A percentile compares a stretch with the other conserved stretches of the same genome.
phyloP scores from a whole-genome alignment of 1,139 yeast species.

The Debaryomyces coudertii region DNA sequence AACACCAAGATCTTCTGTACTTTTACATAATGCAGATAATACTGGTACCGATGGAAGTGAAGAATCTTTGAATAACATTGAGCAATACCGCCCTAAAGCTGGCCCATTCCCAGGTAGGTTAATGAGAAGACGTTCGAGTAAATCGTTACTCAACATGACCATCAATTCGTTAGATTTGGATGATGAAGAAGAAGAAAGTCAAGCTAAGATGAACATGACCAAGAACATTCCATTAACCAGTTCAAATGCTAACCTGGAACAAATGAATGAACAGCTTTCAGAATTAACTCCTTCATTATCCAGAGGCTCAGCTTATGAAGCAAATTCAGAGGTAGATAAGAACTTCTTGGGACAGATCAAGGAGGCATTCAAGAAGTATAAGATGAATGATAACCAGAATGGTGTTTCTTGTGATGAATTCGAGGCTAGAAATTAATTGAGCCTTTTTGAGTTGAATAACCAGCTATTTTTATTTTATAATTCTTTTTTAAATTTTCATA shows the following conservation, averaged over 20 bases:
- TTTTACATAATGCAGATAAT: conserved; percentile 26
- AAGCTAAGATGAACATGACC: conserved; percentile 2
- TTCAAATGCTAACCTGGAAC: not conserved
- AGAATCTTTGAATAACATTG: conserved; percentile 28
- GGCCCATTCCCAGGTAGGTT: conserved; percentile 60
- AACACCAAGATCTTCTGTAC: conserved; percentile 31
- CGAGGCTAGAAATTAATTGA: conserved; percentile 43
- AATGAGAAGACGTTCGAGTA: conserved; percentile 71
- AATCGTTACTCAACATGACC: conserved; percentile 67
- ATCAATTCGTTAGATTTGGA: conserved; percentile 67
- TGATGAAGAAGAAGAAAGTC: conserved; percentile 53
- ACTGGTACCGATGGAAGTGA: conserved; percentile 24
- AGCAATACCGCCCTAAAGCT: conserved; percentile 42
- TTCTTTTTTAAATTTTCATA: not conserved
- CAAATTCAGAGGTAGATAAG: conserved; percentile 37
- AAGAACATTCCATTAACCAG: conserved; percentile 5
- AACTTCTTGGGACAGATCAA: conserved; percentile 54
- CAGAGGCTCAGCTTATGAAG: conserved; percentile 36
- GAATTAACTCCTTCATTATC: conserved; percentile 38
- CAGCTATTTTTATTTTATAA: conserved; percentile 2
- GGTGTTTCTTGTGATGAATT: conserved; percentile 59
- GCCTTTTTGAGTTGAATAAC: not conserved
- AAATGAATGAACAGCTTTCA: conserved; percentile 26
- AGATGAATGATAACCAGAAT: conserved; percentile 31
- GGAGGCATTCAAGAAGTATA: conserved; percentile 54